A percentile compares a stretch with the other conserved stretches of the same genome.
Conservation (phyloP, 345 rosid species). For the Conringia planisiliqua region DNA sequence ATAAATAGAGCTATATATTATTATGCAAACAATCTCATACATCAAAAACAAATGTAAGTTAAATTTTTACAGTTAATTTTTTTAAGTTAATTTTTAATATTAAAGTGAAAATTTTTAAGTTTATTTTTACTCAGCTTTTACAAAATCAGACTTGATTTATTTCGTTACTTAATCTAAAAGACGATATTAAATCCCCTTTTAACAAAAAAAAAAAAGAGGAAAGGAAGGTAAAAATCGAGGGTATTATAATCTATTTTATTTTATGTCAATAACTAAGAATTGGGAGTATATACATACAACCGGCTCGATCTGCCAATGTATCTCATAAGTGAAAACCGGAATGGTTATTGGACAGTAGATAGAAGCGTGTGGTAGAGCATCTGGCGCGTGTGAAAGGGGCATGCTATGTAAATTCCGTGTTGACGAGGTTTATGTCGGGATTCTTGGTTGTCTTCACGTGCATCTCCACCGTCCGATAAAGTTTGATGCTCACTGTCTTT, state of each 20-base stretch:
- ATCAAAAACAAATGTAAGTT: too few relatives aligned
- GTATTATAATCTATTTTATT: too few relatives aligned
- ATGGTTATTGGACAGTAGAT: not conserved
- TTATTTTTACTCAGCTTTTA: too few relatives aligned
- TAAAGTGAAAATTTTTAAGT: too few relatives aligned
- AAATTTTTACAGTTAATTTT: too few relatives aligned
- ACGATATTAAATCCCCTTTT: too few relatives aligned
- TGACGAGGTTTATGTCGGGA: conserved; percentile 61
- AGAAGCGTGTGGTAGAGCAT: not conserved
- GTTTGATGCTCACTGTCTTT: conserved; percentile 26
- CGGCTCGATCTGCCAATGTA: not conserved
- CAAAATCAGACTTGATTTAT: too few relatives aligned
- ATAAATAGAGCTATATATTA: too few relatives aligned
- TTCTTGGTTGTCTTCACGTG: conserved; percentile 55
- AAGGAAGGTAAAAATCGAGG: not conserved
- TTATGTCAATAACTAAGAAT: not conserved
- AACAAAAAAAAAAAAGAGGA: too few relatives aligned
- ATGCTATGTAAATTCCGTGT: conserved; percentile 39
- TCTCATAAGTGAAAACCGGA: not conserved
- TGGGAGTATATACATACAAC: not conserved
- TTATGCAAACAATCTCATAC: too few relatives aligned
- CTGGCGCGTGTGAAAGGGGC: conserved; percentile 26
- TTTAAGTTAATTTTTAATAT: too few relatives aligned
- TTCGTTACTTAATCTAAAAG: too few relatives aligned
- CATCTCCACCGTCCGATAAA: conserved; percentile 42